Base-by-base conservation (phyloP, 306 rosid genomes). In the Geum urbanum region DNA sequence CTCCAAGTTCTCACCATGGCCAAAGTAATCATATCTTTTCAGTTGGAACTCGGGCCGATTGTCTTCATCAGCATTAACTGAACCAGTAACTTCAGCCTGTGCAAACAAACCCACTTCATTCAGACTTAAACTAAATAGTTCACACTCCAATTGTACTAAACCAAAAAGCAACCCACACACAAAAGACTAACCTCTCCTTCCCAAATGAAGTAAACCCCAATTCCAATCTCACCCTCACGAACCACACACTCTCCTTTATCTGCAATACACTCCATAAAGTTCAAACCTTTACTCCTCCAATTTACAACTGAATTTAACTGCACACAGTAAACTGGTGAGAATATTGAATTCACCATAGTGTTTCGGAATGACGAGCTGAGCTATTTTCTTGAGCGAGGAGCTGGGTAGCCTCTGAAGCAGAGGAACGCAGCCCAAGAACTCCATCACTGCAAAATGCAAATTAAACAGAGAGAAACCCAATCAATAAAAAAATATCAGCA, bases 151-250 rank as follows among this genome's bases (percentile, higher is more conserved):
- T 16, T 44, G 32, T 9, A 13, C 20, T 8, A 52, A 67, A 37
- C 9, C 22, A 46, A 69, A 49, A 39, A 53, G 22, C 37, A 67
- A 12, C 41, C 6, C 20, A 12, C n/a, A 58, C n/a, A 7, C 50
- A 37, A 32, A 20, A 53, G 60, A 48, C 81, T 75, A 80, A 94
- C 98, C 92, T 91, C 98, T 82, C 98, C 97, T 49, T 91, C 95
- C 91, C 84, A 90, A 54, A 94, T 69, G 84, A 94, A 87, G 87
- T 94, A 94, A 77, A 91, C 84, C 20, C 92, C 97, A 63, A 83
- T 94, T 9, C 86, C 97, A 13, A 72, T 62, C 78, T 90, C 91
- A 41, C 91, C 98, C 75, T 83, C 96, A 22, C 88, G 96, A 63
- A 88, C 95, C 77, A 94, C 83, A 73, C 75, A 74, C 49, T 80